Base-by-base conservation (phyloP, 2,329 filamentous ascomycete species). In the Colletotrichum graminicola region DNA sequence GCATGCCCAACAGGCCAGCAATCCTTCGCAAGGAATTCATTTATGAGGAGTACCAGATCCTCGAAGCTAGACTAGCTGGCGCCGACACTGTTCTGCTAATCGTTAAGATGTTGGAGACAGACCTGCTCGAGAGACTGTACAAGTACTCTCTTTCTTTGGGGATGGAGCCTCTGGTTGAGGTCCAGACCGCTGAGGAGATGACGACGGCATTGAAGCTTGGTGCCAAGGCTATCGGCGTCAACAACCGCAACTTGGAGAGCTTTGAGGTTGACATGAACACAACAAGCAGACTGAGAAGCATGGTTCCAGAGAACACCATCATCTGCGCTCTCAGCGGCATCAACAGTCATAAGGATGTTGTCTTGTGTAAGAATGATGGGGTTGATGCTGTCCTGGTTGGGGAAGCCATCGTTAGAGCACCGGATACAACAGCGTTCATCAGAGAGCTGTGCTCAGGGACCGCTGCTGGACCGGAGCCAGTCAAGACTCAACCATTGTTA, bases 131-230 rank as follows among this genome's bases (percentile, higher is more conserved):
- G 70, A 87, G 89, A 55, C 85, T 99, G 14, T 99, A 98, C 84
- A 87, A 91, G 68, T 99, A 98, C 83, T 98, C 94, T 1, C 87
- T 91, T 54, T 94, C 92, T 2, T 86, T 99, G 2, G 95, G 95
- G 23, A 99, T 99, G 96, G 97, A 99, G 82, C 96, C 96, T 43
- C 83, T 99, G 39, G 96, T 99, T 1, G 96, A 99, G 80, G 96
- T 99, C 36, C 97, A 99, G 78, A 99, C 93, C 52, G 90, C 92
- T 0, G 93, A 96, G 61, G 96, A 99, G 82, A 99, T 98, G 94
- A 87, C 92, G 49, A 91, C 91, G 67, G 96, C 97, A 10, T 90
- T 98, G 56, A 89, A 93, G 67, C 87, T 99, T 29, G 96, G 95
- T 14, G 89, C 96, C 29, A 92, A 95, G 81, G 95, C 94, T 47